These are phyloP conservation scores for Pythium vanterpoolii DNA, from an alignment of 352 stramenopile genomes.

Conservation along the genomic window DNA sequence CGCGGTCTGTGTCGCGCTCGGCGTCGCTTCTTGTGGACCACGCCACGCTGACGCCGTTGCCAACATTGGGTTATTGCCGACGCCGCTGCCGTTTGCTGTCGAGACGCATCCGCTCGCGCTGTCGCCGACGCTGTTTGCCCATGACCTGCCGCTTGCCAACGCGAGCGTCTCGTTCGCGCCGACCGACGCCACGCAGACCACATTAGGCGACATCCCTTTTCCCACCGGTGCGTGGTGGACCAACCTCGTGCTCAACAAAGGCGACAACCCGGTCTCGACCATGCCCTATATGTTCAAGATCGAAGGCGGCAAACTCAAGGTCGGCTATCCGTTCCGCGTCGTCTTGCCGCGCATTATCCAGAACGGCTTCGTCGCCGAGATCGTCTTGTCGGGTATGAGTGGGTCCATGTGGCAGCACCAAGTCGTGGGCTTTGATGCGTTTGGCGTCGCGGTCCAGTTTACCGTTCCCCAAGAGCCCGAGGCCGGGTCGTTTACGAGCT, in stretches of 20 bases:
- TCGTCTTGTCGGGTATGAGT: constrained; percentile 38
- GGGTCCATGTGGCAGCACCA: constrained; percentile 30
- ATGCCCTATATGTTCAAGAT: constrained; percentile 71
- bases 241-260: constrained; percentile 70
- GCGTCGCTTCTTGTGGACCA: background rate
- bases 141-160: constrained; percentile 30
- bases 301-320: constrained; percentile 52
- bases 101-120: constrained; percentile 51
- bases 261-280: constrained; percentile 50
- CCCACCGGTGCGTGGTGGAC: constrained; percentile 81
- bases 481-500: constrained; percentile 41
- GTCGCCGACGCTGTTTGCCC: constrained; percentile 43
- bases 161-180: constrained; percentile 16
- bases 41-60: constrained; percentile 6
- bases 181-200: constrained; percentile 24
- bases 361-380: constrained; percentile 67
- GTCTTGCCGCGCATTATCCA: constrained; percentile 54
- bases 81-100: constrained; percentile 49
- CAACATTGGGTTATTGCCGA: constrained; percentile 15
- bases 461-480: constrained; percentile 20
- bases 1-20: constrained; percentile 13
- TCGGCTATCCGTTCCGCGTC: constrained; percentile 80
- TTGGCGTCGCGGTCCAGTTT: constrained; percentile 69
- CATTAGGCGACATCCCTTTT: constrained; percentile 53
- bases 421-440: constrained; percentile 64